These are phyloP conservation scores for Cystobasidium tubakii DNA, from an alignment of 768 basidiomycete species.

Conservation along the genomic window DNA sequence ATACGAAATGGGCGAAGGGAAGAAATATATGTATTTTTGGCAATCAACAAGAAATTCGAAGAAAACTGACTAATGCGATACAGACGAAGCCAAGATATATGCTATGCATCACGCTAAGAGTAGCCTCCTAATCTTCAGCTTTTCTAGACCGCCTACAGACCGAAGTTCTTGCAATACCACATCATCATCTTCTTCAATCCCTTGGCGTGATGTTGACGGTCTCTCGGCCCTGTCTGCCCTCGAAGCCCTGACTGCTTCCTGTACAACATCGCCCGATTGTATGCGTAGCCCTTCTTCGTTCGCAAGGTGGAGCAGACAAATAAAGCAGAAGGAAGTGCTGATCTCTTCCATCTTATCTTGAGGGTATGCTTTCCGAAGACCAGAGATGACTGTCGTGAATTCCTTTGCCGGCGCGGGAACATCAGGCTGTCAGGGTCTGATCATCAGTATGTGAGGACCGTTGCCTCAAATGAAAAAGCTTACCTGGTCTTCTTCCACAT, in stretches of 20 bases:
- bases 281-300: slow-evolving; percentile 93
- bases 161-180: slow-evolving; percentile 4
- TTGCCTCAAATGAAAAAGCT: not conserved
- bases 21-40: too few species aligned
- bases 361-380: slow-evolving; percentile 75
- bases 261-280: slow-evolving; percentile 32
- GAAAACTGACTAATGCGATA: not conserved
- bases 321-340: slow-evolving; percentile 98
- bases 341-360: slow-evolving; percentile 94
- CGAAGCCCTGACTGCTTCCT: not conserved
- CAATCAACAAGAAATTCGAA: slow-evolving; percentile 3
- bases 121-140: slow-evolving; percentile 6
- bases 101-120: not conserved
- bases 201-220: not conserved
- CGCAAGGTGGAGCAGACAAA: slow-evolving; percentile 88
- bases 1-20: too few species aligned
- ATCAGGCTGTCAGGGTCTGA: not conserved
- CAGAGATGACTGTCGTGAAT: slow-evolving; percentile 64
- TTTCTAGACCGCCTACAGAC: slow-evolving; percentile 32
- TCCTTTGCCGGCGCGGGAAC: slow-evolving; percentile 36
- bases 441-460: not conserved
- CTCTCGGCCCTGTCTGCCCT: not conserved
- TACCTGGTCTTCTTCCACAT: slow-evolving; percentile 18
- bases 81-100: not conserved
- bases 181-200: slow-evolving; percentile 15